These are phyloP conservation scores for Lonicera japonica DNA, from an alignment of 129 eudicot species.

Conservation along the genomic window DNA sequence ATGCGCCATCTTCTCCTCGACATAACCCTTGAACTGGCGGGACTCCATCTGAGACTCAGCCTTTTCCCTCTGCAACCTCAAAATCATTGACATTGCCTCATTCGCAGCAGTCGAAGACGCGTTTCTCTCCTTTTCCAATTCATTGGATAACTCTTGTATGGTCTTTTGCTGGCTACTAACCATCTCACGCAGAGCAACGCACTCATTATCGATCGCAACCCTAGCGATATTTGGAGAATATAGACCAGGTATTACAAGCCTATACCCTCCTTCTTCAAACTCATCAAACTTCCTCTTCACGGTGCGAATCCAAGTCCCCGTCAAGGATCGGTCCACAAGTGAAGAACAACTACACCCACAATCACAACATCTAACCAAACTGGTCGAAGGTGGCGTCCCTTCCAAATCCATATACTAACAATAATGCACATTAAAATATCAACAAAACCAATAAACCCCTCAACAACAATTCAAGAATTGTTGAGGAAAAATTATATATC, in stretches of 20 bases:
- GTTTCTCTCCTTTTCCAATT: slow-evolving; percentile 82
- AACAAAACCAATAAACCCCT: no score
- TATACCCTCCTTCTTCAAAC: slow-evolving; percentile 33
- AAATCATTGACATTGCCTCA: slow-evolving; percentile 97
- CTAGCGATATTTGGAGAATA: slow-evolving; percentile 53
- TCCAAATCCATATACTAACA: slow-evolving; percentile 57
- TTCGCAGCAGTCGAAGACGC: slow-evolving; percentile 88
- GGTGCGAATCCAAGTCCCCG: slow-evolving; percentile 54
- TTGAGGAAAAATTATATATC: neutral
- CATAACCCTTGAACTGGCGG: slow-evolving; percentile 71
- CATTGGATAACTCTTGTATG: slow-evolving; percentile 56
- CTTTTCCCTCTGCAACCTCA: slow-evolving; percentile 87
- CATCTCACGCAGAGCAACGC: slow-evolving; percentile 64
- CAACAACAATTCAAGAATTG: slow-evolving; percentile 9
- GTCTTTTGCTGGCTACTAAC: slow-evolving; percentile 66
- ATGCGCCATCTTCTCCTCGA: slow-evolving; percentile 89
- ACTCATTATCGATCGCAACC: slow-evolving; percentile 71
- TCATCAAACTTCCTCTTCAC: slow-evolving; percentile 71
- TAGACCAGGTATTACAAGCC: slow-evolving; percentile 35
- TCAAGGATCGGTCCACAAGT: slow-evolving; percentile 34
- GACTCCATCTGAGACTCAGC: slow-evolving; percentile 87
- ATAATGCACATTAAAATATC: slow-evolving; percentile 1
- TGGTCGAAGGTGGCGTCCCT: slow-evolving; percentile 34
- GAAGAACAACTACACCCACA: slow-evolving; percentile 54
- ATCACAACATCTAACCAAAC: slow-evolving; percentile 43